Percentiles rank a stretch among this genome's conserved stretches.
Conservation (phyloP, 2,329 filamentous ascomycete species). For the Sclerotinia subarctica region DNA sequence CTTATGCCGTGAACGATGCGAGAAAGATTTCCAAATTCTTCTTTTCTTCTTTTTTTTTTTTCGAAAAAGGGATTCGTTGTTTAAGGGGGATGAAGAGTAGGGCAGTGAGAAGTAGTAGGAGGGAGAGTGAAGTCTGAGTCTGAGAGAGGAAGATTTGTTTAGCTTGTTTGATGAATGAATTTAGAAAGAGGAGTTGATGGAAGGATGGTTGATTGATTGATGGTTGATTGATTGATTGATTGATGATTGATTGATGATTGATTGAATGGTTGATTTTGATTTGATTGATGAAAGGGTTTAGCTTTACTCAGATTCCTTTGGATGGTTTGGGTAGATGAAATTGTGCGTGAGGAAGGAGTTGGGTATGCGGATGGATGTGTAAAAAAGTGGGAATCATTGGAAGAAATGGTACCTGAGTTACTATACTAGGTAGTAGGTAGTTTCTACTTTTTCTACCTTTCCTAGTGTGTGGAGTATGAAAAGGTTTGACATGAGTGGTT, state of each 20-base stretch:
- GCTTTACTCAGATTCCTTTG: neutral
- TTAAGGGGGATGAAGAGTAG: conserved; percentile 41
- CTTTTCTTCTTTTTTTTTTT: conserved; percentile 59
- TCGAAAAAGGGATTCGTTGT: conserved; percentile 66
- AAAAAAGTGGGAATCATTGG: neutral
- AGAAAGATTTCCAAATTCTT: conserved; percentile 50
- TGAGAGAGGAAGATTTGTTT: neutral
- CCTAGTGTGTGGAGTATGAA: no score
- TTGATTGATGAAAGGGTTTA: neutral
- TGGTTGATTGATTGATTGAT: neutral
- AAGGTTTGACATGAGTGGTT: no score
- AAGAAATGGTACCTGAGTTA: no score
- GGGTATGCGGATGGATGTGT: neutral
- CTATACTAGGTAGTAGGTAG: no score
- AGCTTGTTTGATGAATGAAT: neutral
- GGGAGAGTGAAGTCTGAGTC: neutral
- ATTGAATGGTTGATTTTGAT: neutral
- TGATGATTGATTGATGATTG: neutral
- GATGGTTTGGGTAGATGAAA: neutral
- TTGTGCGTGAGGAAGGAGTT: neutral
- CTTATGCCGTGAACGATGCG: conserved; percentile 3
- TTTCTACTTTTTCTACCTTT: no score
- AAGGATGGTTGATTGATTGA: neutral
- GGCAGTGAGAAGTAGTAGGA: neutral
- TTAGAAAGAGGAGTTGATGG: neutral